Conservation (phyloP, 257 asterid genomes). For the Jacaranda copaia region DNA sequence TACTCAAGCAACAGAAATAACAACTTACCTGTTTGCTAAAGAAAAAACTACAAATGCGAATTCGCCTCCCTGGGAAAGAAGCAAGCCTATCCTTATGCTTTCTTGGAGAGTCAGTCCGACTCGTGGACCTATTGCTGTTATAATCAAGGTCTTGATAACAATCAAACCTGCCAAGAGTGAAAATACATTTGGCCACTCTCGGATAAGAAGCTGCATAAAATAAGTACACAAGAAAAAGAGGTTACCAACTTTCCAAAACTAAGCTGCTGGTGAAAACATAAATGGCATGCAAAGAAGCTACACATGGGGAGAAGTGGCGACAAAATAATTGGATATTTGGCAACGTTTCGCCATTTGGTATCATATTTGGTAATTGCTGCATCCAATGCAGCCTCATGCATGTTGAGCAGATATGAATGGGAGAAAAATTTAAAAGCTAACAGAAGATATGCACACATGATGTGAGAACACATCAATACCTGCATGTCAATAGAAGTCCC, state of each 20-base stretch:
- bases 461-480: conserved; percentile 51
- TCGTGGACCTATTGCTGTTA: conserved; percentile 94
- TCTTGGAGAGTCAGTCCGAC: conserved; percentile 89
- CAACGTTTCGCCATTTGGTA: neutral
- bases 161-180: conserved; percentile 94
- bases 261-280: conserved; percentile 5
- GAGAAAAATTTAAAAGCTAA: neutral
- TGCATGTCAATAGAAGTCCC: conserved; percentile 96
- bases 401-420: neutral
- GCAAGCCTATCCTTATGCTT: conserved; percentile 94
- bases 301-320: neutral
- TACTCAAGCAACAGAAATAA: conserved; percentile 26
- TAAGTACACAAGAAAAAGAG: conserved; percentile 28
- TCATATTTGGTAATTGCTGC: conserved; percentile 3
- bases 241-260: conserved; percentile 30
- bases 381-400: neutral
- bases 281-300: neutral
- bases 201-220: conserved; percentile 82
- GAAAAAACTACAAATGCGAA: conserved; percentile 97
- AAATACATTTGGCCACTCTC: conserved; percentile 98
- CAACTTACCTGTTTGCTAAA: conserved; percentile 82
- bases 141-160: conserved; percentile 85
- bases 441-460: neutral
- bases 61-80: conserved; percentile 99
- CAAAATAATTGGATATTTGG: conserved; percentile 9